Base-by-base conservation (phyloP, 108 stramenopile genomes). In the Fragilaria radians region DNA sequence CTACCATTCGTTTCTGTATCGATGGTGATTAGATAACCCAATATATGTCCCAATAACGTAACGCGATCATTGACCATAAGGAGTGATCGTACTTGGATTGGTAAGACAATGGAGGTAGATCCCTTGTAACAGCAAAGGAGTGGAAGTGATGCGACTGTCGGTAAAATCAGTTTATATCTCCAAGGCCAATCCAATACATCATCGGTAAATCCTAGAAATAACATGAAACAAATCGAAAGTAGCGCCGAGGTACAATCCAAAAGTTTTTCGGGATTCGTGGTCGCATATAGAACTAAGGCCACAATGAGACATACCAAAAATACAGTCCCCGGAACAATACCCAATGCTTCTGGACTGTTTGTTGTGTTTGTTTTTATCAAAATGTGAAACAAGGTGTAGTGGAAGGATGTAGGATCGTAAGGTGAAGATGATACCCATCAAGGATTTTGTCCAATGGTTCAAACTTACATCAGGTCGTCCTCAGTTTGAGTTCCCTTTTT, bases 101-200 rank as follows among this genome's bases (percentile, higher is more conserved):
- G 98, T 30, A 96, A 83, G 1, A 95, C 80, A 2, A 99, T 70
- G 4, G 87, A 82, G 23, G 96, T 99, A 50, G 89, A 85, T 47
- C 98, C 98, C 21, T 82, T 73, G 70, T 99, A 99, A 19, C 90
- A 86, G 52, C 86, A 81, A 21, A 99, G 76, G 3, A 99, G 71
- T 0, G 98, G 98, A n/a, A 98, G 75, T 0, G 94, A 89, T 48
- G 96, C 95, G 22, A 99, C 82, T 18, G 89, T 77, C 17, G 97
- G 97, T 14, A 99, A 68, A 28, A 97, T 54, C 5, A 98, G 72
- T 70, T 99, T 99, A 73, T 94, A 95, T 58, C 95, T 72, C 98
- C 98, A 99, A 22, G 95, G 94, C 80, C 97, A 92, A 60, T 99
- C 98, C 29, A 97, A 72, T 0, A 97, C 92, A 72, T 97, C 96